These are phyloP conservation scores for Litsea cubeba DNA, from an alignment of 164 flowering plant species.

Conservation along the genomic window DNA sequence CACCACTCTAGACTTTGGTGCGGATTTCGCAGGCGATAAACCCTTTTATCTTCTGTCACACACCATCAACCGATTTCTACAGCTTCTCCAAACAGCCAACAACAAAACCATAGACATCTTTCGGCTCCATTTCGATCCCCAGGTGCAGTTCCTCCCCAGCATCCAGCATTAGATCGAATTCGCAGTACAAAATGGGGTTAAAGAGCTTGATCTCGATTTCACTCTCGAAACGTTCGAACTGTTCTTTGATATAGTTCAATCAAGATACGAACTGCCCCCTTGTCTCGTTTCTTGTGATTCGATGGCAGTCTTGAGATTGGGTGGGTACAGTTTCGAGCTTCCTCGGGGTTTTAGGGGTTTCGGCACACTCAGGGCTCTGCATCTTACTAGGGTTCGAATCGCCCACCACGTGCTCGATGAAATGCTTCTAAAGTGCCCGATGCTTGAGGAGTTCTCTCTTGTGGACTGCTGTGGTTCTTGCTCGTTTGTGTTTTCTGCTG, in stretches of 20 bases:
- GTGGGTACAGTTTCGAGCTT: background rate
- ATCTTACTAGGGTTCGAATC: background rate
- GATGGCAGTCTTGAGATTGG: background rate
- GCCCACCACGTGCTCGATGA: background rate
- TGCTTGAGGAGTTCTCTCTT: constrained; percentile 1
- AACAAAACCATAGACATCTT: background rate
- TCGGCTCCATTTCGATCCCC: background rate
- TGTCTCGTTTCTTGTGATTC: constrained; percentile 3
- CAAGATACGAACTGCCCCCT: background rate
- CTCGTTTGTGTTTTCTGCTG: background rate
- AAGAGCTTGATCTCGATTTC: constrained; percentile 6
- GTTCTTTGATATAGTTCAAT: too few species aligned
- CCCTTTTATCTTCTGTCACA: background rate
- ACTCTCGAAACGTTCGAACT: background rate
- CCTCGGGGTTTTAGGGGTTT: background rate
- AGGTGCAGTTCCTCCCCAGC: background rate
- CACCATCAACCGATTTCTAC: constrained; percentile 3
- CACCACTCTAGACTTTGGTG: constrained; percentile 2
- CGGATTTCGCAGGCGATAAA: background rate
- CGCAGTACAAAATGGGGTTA: background rate
- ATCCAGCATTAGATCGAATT: constrained; percentile 3
- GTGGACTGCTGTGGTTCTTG: background rate
- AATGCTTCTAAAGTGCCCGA: constrained; percentile 1
- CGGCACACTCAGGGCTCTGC: background rate
- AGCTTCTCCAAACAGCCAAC: background rate